Evolutionary conservation across 345 rosid genomes (phyloP), one percentile per base, ranked within the genome.

Genomic region (Adansonia digitata): DNA sequence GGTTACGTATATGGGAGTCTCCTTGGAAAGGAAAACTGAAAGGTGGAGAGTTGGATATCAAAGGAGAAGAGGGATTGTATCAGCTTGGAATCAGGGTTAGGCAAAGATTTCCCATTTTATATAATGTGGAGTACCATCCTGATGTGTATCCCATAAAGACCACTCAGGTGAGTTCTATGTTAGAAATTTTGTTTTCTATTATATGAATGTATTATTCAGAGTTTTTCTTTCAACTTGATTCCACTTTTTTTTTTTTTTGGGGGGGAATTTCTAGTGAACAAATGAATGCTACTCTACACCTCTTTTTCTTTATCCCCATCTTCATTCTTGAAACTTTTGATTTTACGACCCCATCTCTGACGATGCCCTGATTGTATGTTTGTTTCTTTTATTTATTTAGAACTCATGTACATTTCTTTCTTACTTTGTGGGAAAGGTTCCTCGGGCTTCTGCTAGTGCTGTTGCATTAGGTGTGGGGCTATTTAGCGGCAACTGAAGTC

Each of bases 391-490:
- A 27, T 31, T 34, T 51, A 29, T 40, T 34, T 39, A 22, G 27
- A 10, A 20, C 40, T 46, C 31, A 42, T 27, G 40, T 56, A 14
- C 49, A 37, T 67, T 43, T 79, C 35, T 73, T 71, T 52, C 57
- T 68, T 46, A 63, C 51, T 35, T 60, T 68, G 48, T 52, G 57
- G 60, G 69, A 69, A 80, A 95, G 99, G 83, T 95, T 85, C 97
- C 96, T 77, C 88, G 97, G 66, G 95, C 98, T 56, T 89, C 99
- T 71, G 96, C 99, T 31, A 91, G 98, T 84, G 98, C 98, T 60
- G 94, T 95, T 79, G 97, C 99, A 9, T 95, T 93, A 85, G 99
- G 99, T 77, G 87, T 93, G 91, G 98, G 99, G 31, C 85, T 95
- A 13, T 89, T 95, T 74, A 87, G 86, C 8, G 94, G 76, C 75